Evolutionary conservation across 2,329 filamentous ascomycete species (phyloP), one percentile per base, ranked within the genome.

Genomic region (Fusarium nisikadoi): DNA sequence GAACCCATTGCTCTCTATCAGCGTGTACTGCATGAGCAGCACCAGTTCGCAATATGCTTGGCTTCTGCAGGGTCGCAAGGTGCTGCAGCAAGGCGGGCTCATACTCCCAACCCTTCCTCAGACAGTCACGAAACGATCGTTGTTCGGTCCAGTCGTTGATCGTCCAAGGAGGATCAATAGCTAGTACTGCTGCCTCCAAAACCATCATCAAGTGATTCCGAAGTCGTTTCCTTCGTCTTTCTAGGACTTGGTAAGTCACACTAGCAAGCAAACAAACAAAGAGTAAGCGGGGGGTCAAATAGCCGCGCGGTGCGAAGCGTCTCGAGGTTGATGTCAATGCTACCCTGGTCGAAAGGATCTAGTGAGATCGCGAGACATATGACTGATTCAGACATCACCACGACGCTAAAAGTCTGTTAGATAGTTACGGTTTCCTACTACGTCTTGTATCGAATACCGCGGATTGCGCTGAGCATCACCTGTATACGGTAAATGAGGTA

Each of bases 251-350:
- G 36, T 36, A 35, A 52, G 50, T 46, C 43, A 39, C 43, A 53
- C 52, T 57, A 66, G 55, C 47, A 60, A 61, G 62, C 52, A 70
- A 70, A 54, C 52, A 70, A 70, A 54, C 70, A 25, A 36, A 45
- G 50, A 36, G 64, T 25, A n/a, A 46, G 60, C 54, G 61, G 62
- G 27, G 58, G 41, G 36, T 14, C 35, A 47, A 61, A 64, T 62
- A 73, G 60, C 70, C 64, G 70, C 65, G 67, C 39, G n/a, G 60
- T 72, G 74, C 72, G 70, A 74, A 59, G 63, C 38, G 62, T 62
- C 36, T 68, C 63, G 47, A 56, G 47, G 56, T 61, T 53, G 41
- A 65, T 45, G 59, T 50, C 50, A 39, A 50, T 55, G 61, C 43
- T 50, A 47, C 36, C 42, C 63, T 39, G 39, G 27, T 50, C 35